Conservation (phyloP, 495 filamentous ascomycete species). For the Gamarada debralockiae region DNA sequence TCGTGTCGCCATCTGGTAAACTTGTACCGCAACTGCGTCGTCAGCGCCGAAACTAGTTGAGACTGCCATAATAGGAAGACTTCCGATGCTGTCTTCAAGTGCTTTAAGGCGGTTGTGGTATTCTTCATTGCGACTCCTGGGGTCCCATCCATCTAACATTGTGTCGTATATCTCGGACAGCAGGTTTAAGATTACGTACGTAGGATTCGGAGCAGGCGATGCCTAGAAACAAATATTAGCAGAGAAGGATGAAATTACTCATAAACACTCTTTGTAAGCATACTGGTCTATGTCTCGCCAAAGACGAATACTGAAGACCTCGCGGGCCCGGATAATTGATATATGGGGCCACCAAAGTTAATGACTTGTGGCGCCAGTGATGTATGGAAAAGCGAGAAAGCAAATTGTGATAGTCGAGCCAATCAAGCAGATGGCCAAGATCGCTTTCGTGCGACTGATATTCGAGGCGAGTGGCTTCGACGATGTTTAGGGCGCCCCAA, state of each 20-base stretch:
- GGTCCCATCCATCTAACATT: constrained; percentile 16
- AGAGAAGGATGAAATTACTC: constrained; percentile 1
- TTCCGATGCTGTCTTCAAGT: constrained; percentile 18
- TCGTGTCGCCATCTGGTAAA: constrained; percentile 18
- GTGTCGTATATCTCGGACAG: constrained; percentile 23
- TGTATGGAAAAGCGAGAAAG: constrained; percentile 23
- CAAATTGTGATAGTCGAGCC: constrained; percentile 26
- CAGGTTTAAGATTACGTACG: constrained; percentile 17
- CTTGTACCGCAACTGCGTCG: constrained; percentile 6
- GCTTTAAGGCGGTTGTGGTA: constrained; percentile 19
- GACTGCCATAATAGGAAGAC: constrained; percentile 8
- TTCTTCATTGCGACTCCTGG: constrained; percentile 10
- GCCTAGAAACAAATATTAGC: constrained; percentile 13
- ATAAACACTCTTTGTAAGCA: too few relatives aligned
- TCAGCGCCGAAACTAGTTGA: constrained; percentile 6
- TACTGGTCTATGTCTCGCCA: constrained; percentile 15
- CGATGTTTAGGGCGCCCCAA: constrained; percentile 19
- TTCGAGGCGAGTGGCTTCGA: constrained; percentile 16
- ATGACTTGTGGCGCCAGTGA: constrained; percentile 21
- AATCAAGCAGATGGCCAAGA: constrained; percentile 14
- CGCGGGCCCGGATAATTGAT: constrained; percentile 5
- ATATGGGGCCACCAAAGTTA: background rate
- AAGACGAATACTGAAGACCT: constrained; percentile 14
- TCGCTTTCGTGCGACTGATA: constrained; percentile 5
- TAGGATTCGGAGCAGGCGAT: constrained; percentile 12